These are phyloP conservation scores for Fusarium marasasianum DNA, from an alignment of 2,329 filamentous ascomycete species.

Conservation along the genomic window DNA sequence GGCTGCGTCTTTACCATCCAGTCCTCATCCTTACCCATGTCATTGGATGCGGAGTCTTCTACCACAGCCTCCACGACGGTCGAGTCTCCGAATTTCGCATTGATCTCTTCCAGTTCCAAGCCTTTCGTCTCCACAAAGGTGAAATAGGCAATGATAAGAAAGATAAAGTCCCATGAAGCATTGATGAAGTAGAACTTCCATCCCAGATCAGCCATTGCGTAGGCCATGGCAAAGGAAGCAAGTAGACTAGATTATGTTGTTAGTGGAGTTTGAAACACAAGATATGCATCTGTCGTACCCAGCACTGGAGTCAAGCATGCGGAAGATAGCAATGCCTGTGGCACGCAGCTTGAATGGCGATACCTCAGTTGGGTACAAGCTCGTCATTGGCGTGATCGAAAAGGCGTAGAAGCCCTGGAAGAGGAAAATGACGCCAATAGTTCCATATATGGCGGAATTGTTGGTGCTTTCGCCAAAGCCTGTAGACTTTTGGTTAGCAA, in stretches of 20 bases:
- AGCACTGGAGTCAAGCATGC: neutral
- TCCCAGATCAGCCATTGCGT: neutral
- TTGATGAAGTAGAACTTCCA: constrained; percentile 6
- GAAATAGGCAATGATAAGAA: neutral
- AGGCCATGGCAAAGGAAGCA: neutral
- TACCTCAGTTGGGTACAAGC: neutral
- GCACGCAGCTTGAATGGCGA: neutral
- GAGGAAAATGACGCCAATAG: neutral
- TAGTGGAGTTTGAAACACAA: neutral
- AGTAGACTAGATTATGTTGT: neutral
- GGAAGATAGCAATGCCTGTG: neutral
- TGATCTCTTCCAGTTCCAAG: neutral
- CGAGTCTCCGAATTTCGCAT: neutral
- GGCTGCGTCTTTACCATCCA: neutral
- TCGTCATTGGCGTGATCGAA: neutral
- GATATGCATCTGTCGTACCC: neutral
- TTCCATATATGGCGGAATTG: neutral
- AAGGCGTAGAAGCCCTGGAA: neutral
- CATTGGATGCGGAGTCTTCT: neutral
- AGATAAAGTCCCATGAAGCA: neutral
- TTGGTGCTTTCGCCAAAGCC: neutral
- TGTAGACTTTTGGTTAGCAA: neutral
- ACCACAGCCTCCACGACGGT: neutral
- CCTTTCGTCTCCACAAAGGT: neutral
- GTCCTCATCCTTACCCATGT: neutral